Evolutionary conservation across 2,329 filamentous ascomycete genomes (phyloP).

Genomic region (Cladosporium sp.): DNA sequence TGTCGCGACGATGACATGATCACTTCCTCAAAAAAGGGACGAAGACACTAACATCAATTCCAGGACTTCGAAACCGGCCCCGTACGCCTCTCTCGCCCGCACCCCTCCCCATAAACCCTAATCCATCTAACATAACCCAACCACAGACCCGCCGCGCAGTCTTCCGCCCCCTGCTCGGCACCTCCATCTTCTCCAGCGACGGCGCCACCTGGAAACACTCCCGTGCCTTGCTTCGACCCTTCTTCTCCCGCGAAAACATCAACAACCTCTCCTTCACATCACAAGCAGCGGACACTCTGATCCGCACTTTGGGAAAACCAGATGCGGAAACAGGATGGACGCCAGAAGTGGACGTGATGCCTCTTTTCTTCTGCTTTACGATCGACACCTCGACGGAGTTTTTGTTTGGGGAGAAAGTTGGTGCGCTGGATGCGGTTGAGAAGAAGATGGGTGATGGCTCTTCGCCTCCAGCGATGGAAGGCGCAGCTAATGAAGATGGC

Average conservation of each 20-base stretch:
- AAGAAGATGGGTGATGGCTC: no score
- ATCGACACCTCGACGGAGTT: slow-evolving; percentile 38
- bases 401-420: slow-evolving; percentile 31
- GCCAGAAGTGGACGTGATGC: slow-evolving; percentile 21
- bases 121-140: background rate
- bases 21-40: no score
- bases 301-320: slow-evolving; percentile 29
- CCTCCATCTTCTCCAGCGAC: slow-evolving; percentile 29
- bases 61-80: slow-evolving; percentile 39
- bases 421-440: slow-evolving; percentile 22
- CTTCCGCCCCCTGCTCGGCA: slow-evolving; percentile 25
- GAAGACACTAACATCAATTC: background rate
- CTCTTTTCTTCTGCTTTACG: slow-evolving; percentile 32
- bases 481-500: background rate
- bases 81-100: background rate
- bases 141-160: slow-evolving; percentile 8
- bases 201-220: slow-evolving; percentile 28
- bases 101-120: background rate
- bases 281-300: slow-evolving; percentile 21
- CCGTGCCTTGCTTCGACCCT: slow-evolving; percentile 27
- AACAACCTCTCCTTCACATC: slow-evolving; percentile 29
- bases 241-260: slow-evolving; percentile 30
- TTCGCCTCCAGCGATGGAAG: background rate
- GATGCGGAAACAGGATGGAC: slow-evolving; percentile 24
- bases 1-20: no score